These are phyloP conservation scores for Nitzschia inconspicua DNA, from an alignment of 108 stramenopile genomes.

Conservation along the genomic window DNA sequence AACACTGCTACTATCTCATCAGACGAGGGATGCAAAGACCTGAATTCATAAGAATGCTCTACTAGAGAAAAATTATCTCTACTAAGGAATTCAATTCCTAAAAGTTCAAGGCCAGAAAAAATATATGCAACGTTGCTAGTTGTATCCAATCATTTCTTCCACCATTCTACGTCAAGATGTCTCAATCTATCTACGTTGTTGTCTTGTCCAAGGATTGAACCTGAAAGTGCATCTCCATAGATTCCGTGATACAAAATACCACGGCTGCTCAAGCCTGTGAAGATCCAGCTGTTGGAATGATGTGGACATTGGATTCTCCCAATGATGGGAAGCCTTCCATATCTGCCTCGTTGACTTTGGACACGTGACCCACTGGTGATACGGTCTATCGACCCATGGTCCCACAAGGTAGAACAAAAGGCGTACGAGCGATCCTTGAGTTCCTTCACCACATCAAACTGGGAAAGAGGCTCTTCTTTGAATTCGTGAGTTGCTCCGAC, in stretches of 20 bases:
- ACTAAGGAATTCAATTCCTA: too few species aligned
- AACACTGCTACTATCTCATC: too few species aligned
- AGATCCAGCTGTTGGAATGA: constrained; percentile 64
- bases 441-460: constrained; percentile 44
- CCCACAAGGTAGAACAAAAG: constrained; percentile 65
- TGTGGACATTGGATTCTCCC: constrained; percentile 29
- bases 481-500: constrained; percentile 89
- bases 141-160: too few species aligned
- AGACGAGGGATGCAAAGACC: too few species aligned
- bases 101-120: too few species aligned
- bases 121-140: too few species aligned
- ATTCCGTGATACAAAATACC: constrained; percentile 82
- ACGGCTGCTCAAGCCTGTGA: constrained; percentile 77
- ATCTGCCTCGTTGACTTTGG: constrained; percentile 67
- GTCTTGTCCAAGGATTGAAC: constrained; percentile 36
- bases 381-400: constrained; percentile 42
- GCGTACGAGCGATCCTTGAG: constrained; percentile 45
- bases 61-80: too few species aligned
- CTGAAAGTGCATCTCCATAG: constrained; percentile 57
- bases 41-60: too few species aligned
- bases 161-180: too few species aligned
- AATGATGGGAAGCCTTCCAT: constrained; percentile 77
- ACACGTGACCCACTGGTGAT: constrained; percentile 65
- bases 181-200: constrained; percentile 23
- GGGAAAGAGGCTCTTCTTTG: constrained; percentile 34